Evolutionary conservation across 2,329 filamentous ascomycete species (phyloP).

Genomic region (Epichloe gansuensis): DNA sequence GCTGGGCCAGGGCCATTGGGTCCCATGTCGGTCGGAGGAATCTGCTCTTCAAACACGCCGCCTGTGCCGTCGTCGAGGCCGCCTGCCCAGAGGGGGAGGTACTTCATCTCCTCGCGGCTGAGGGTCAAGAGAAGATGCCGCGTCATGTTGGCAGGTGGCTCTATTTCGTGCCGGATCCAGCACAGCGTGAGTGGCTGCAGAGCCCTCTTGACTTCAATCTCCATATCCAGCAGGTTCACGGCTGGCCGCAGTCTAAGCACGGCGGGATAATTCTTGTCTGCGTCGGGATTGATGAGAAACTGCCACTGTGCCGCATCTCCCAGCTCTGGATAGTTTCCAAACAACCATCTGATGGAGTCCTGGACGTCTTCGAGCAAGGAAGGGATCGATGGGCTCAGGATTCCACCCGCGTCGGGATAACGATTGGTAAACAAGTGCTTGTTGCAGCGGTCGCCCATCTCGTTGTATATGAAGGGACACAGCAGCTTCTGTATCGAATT

Average conservation of each 20-base stretch:
- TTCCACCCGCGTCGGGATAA: background rate
- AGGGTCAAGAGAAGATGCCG: slow-evolving; percentile 39
- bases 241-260: no score
- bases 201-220: slow-evolving; percentile 11
- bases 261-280: background rate
- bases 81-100: slow-evolving; percentile 52
- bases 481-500: slow-evolving; percentile 19
- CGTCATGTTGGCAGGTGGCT: slow-evolving; percentile 23
- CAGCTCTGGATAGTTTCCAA: background rate
- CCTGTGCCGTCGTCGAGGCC: slow-evolving; percentile 39
- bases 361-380: background rate
- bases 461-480: slow-evolving; percentile 23
- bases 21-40: slow-evolving; percentile 31
- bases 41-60: slow-evolving; percentile 30
- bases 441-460: slow-evolving; percentile 8
- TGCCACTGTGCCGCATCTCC: background rate
- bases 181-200: slow-evolving; percentile 11
- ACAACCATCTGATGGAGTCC: background rate
- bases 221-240: slow-evolving; percentile 11
- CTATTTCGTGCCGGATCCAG: slow-evolving; percentile 18
- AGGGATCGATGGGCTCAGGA: background rate
- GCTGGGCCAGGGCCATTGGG: slow-evolving; percentile 33
- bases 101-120: slow-evolving; percentile 44
- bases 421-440: background rate
- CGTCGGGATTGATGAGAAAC: background rate